Base-by-base conservation (phyloP, 106 monocot species). In the Dendrobium officinale region DNA sequence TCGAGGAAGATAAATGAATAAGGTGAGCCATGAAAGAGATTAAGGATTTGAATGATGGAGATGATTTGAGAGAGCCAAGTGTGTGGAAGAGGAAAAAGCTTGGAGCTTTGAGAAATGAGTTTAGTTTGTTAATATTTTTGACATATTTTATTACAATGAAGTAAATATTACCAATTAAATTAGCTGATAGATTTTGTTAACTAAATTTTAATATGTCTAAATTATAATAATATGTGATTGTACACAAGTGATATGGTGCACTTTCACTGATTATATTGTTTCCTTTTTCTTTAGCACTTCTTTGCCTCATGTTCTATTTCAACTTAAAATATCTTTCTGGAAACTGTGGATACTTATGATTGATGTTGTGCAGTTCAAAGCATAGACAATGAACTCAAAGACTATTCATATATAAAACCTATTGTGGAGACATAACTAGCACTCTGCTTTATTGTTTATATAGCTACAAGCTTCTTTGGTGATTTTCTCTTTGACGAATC, bases 401-500 rank as follows among this genome's bases (percentile, higher is more conserved):
- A 90, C 48, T 70, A 85, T 10, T 80, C 86, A 42, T 80, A 88
- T 79, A 90, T 93, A 33, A 85, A 86, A 59, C 82, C 93, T 2
- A 88, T 90, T 43, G 88, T 89, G 51, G 75, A 73, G 37, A 79
- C 93, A 26, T 87, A 88, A 29, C 77, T 93, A 37, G 75, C 59
- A 2, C 88, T 93, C 16, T 93, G 93, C 84, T 87, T 87, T 9
- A 79, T 78, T 2, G 83, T 93, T 49, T 93, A 93, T 73, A 78
- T 90, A 43, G 55, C 84, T 6, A 93, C 90, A 26, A 90, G 93
- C 76, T 90, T 93, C 83, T 93, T 93, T 58, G 84, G 88, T 55
- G 90, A 88, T 55, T 87, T 90, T 44, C 88, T 93, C 43, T 93
- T 93, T 70, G 93, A 90, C 40, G 88, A 93, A 26, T 84, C 85